phyloP scores from a whole-genome alignment of 116 monocot genomes.

The Posidonia oceanica region DNA sequence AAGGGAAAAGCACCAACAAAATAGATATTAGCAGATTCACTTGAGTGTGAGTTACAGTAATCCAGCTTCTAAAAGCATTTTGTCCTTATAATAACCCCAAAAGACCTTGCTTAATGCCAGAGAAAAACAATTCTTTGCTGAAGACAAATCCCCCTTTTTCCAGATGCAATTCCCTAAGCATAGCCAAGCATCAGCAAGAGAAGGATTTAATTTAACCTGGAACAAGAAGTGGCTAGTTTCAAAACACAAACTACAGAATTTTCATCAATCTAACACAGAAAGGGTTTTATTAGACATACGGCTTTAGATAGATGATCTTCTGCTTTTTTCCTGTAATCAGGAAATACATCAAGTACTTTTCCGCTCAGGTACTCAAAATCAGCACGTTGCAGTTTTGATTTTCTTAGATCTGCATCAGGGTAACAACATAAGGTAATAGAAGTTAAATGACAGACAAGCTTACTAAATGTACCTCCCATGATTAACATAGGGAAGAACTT shows the following conservation, averaged over 20 bases:
- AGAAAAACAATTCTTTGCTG: conserved; percentile 82
- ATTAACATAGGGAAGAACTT: background rate
- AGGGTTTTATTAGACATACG: conserved; percentile 30
- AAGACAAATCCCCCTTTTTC: conserved; percentile 88
- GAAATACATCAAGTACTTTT: conserved; percentile 72
- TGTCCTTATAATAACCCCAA: background rate
- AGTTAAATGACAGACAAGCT: background rate
- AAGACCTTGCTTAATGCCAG: conserved; percentile 79
- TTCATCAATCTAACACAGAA: background rate
- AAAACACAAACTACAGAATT: background rate
- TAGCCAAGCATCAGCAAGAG: conserved; percentile 92
- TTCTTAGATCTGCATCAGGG: conserved; percentile 38
- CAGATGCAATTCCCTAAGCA: conserved; percentile 95
- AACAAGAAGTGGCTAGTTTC: background rate
- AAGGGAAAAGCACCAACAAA: background rate
- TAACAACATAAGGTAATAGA: background rate
- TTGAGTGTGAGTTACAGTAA: background rate
- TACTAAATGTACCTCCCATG: background rate
- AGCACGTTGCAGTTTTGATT: conserved; percentile 52
- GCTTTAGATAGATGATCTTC: conserved; percentile 99
- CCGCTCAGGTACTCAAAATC: conserved; percentile 71
- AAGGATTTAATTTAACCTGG: conserved; percentile 94
- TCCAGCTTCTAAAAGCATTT: background rate
- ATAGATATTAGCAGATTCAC: background rate
- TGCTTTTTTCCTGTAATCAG: conserved; percentile 84